phyloP scores from a whole-genome alignment of 768 basidiomycete genomes.

The Serendipita sp. region DNA sequence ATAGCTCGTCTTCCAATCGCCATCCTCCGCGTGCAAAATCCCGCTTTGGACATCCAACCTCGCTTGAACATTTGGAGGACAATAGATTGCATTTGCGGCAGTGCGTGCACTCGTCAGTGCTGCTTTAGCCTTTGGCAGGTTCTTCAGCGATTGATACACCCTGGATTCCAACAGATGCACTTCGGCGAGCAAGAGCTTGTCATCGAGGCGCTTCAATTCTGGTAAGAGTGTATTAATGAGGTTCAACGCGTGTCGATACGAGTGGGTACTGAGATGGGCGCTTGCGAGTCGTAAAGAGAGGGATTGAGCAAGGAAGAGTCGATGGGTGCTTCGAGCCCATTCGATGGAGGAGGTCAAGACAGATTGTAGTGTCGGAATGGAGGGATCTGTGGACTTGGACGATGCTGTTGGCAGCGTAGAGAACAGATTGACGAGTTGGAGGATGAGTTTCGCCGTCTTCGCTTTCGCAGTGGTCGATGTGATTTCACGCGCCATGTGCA shows the following conservation, averaged over 20 bases:
- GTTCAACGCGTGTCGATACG: slow-evolving; percentile 62
- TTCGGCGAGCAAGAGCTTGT: slow-evolving; percentile 96
- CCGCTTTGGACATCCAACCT: slow-evolving; percentile 53
- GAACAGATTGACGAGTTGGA: slow-evolving; percentile 76
- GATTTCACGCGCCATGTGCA: slow-evolving; percentile 68
- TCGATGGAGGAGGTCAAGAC: neutral
- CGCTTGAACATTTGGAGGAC: slow-evolving; percentile 52
- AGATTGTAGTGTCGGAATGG: slow-evolving; percentile 23
- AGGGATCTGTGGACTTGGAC: neutral
- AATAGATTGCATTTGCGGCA: slow-evolving; percentile 92
- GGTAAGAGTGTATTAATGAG: slow-evolving; percentile 79
- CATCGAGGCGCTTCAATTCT: slow-evolving; percentile 85
- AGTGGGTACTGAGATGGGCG: slow-evolving; percentile 42
- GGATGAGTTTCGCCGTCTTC: slow-evolving; percentile 92
- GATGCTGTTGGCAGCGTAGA: slow-evolving; percentile 29
- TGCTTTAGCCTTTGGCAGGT: slow-evolving; percentile 83
- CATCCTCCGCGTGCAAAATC: slow-evolving; percentile 88
- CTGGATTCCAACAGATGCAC: slow-evolving; percentile 88
- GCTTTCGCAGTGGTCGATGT: slow-evolving; percentile 82
- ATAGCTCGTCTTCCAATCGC: slow-evolving; percentile 93
- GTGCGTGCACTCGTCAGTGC: slow-evolving; percentile 82
- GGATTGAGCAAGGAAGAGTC: slow-evolving; percentile 2
- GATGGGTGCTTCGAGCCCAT: neutral
- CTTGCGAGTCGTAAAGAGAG: slow-evolving; percentile 8
- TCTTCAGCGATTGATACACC: slow-evolving; percentile 78